Evolutionary conservation across 805 yeast genomes (phyloP), one percentile per base, ranked within the genome.

Genomic region (Teunomyces panamensis): DNA sequence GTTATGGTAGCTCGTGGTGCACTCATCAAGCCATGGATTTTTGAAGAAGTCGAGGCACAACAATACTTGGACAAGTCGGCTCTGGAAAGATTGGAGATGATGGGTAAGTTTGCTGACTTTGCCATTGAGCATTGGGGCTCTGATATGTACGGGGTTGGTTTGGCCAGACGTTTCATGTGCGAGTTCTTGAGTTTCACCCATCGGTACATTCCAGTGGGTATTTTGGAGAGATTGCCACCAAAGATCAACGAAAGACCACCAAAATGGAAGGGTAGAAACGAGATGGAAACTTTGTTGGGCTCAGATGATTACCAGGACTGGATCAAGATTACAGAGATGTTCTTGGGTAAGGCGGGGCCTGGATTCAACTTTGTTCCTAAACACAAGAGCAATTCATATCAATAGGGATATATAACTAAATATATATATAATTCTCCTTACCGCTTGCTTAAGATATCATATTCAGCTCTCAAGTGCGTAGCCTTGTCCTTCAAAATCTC

Each of bases 1-100:
- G 96, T 90, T 13, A 94, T 95, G 97, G 89, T 94, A 46, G 99
- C 98, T 2, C 80, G 99, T 60, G 99, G 98, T 47, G 98, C 98
- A 1, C 78, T 94, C 54, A 91, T 94, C 64, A 94, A 94, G 69
- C 99, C 99, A 30, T 94, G 99, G 99, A 88, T 94, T 44, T 94
- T 92, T 57, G 97, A 94, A 71, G 99, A 94, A 69, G 80, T 94
- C 48, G 95, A 92, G 49, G 75, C 92, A 5, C 82, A 84, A 58
- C 98, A 94, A 67, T 84, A 89, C 64, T 68, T 94, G 52, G 99
- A 94, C 66, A 94, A 92, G 70, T 75, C 89, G 2, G 84, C 96
- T n/a, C 74, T 85, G 16, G 97, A 94, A 68, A 80, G 99, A 65
- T 78, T 94, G 48, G 95, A 84, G 32, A 80, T 85, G 37, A 66